Evolutionary conservation across 331 rosid genomes (phyloP), one percentile per base, ranked within the genome.

Genomic region (Quercus phellos): DNA sequence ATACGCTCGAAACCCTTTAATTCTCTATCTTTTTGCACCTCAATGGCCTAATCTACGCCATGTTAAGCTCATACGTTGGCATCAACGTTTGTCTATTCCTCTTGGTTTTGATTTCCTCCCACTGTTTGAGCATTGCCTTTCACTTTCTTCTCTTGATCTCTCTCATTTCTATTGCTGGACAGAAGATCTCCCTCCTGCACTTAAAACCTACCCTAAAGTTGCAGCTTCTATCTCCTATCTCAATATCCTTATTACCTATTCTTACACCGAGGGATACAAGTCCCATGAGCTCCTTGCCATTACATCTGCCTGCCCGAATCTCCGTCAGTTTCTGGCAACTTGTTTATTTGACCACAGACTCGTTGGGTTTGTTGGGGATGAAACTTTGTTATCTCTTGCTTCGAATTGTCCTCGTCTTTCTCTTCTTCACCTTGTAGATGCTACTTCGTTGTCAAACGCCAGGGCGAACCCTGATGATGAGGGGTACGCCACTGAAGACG

Each of bases 141-240:
- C 46, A 7, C 64, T 72, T n/a, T 72, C 76, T 19, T 72, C 76
- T 17, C 76, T 72, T 29, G 76, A 53, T 58, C 76, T 72, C 50
- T 72, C 66, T 16, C 64, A 54, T 10, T 72, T 72, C 76, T 72
- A 54, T 55, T 53, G 17, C 76, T 72, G 66, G 64, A n/a, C 76
- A 16, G 76, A 72, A 72, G 76, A 72, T 72, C 76, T 72, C 4
- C 76, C 66, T 14, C 67, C 32, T 2, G 67, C 64, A 2, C 66
- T 72, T 3, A 17, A 30, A 72, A 50, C 66, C 34, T 10, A 30
- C 76, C 67, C 76, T 6, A 53, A 3, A 4, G 51, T 55, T 26
- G 76, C 76, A 51, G 30, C 63, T 27, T 72, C 76, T 3, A 24
- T 72, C 8, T 9, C 35, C 66, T 8, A 54, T 29, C 42, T 72